Evolutionary conservation across 306 rosid genomes (phyloP).

Genomic region (Vigna mungo): DNA sequence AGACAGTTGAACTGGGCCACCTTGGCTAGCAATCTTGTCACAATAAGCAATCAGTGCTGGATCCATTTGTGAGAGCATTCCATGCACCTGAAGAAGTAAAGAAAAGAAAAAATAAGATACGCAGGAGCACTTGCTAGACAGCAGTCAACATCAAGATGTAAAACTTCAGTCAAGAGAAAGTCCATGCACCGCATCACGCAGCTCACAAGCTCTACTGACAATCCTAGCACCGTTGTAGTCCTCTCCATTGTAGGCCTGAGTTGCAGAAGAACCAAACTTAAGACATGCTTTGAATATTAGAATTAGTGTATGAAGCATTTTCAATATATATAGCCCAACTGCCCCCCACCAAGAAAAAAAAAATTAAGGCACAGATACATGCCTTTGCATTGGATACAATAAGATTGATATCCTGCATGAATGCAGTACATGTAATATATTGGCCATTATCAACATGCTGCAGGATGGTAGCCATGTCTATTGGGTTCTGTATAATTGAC

Average conservation of each 20-base stretch:
- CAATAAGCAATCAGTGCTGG: slow-evolving; percentile 85
- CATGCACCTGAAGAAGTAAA: slow-evolving; percentile 69
- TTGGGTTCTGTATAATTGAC: slow-evolving; percentile 85
- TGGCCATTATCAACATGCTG: slow-evolving; percentile 92
- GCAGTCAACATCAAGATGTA: slow-evolving; percentile 5
- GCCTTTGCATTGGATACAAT: slow-evolving; percentile 97
- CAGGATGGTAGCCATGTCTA: slow-evolving; percentile 88
- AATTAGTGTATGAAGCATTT: slow-evolving; percentile 24
- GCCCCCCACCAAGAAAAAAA: neutral
- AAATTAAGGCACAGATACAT: slow-evolving; percentile 25
- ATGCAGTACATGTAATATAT: slow-evolving; percentile 76
- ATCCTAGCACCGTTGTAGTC: slow-evolving; percentile 94
- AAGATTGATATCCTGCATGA: slow-evolving; percentile 86
- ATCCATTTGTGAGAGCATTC: slow-evolving; percentile 98
- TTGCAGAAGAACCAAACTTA: slow-evolving; percentile 45
- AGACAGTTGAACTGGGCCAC: slow-evolving; percentile 80
- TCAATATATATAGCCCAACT: slow-evolving; percentile 5
- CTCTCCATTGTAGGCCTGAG: slow-evolving; percentile 88
- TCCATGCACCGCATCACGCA: slow-evolving; percentile 81
- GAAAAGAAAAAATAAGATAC: slow-evolving; percentile 18
- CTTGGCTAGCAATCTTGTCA: slow-evolving; percentile 87
- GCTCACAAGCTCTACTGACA: slow-evolving; percentile 94
- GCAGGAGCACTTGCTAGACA: slow-evolving; percentile 35
- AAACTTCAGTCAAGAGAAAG: slow-evolving; percentile 39
- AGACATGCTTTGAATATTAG: slow-evolving; percentile 29